Base-by-base conservation (phyloP, 148 eudicot species). In the Rhododendron williamsianum region DNA sequence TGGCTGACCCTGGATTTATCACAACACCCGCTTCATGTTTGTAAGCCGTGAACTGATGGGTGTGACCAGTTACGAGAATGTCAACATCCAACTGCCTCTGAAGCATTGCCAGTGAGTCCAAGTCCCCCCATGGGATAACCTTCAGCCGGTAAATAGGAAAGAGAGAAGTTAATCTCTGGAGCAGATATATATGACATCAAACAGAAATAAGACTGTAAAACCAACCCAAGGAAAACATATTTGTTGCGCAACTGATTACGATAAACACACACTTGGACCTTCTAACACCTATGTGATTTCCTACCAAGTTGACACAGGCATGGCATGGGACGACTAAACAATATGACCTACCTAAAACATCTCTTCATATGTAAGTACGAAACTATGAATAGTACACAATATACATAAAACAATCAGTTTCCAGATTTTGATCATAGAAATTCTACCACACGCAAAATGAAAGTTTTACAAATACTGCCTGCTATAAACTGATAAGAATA, bases 11-110 rank as follows among this genome's bases (percentile, higher is more conserved):
- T 1, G 99, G 99, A 88, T 96, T 96, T 41, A 96, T 96, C 60
- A 96, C 99, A 5, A 96, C 99, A 4, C 99, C 99, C 13, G 96
- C 99, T 90, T 96, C 99, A 56, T 96, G 99, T 90, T 96, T 96
- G 94, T 96, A 96, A 63, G 99, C 99, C 73, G 93, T 96, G 86
- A 96, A 96, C 90, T 96, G 99, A 85, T 96, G 99, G 73, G 98
- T 96, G 91, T 96, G 99, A 67, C 98, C 99, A 0, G 92, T 95
- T 21, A 96, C 98, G 46, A 96, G 96, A 83, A 95, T 96, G 89
- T 96, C 99, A 8, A 96, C 99, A 83, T 96, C 99, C 81, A 95
- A 77, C 91, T 96, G 98, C 87, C 99, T 92, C 85, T 95, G 99
- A 80, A 96, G 95, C 99, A 96, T 96, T 87, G 98, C 98, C 83